Percentiles rank a stretch among this genome's conserved stretches.
Conservation (phyloP, 2,329 filamentous ascomycete species). For the Elsinoe fawcettii region DNA sequence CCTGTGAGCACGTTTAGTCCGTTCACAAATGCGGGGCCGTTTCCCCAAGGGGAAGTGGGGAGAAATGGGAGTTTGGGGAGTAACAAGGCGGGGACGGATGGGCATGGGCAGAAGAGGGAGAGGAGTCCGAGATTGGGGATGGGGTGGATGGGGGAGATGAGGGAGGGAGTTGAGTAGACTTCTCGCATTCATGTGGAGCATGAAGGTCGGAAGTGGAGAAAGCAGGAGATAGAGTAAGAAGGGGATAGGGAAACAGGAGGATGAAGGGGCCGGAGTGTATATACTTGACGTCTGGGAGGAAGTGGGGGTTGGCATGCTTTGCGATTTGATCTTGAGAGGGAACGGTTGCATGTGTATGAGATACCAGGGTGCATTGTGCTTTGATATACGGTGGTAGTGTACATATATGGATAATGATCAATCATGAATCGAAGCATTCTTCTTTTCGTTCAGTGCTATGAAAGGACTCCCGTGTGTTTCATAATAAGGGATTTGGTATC, state of each 20-base stretch:
- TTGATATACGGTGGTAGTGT: background rate
- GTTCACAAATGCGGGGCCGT: background rate
- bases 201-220: background rate
- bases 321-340: background rate
- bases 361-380: slow-evolving; percentile 1
- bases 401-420: slow-evolving; percentile 3
- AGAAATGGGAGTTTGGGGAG: background rate
- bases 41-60: background rate
- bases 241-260: background rate
- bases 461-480: too few relatives aligned
- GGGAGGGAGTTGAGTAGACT: background rate
- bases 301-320: background rate
- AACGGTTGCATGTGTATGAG: background rate
- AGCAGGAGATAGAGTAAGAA: background rate
- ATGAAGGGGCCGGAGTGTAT: background rate
- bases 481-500: too few relatives aligned
- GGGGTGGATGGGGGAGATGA: slow-evolving; percentile 14
- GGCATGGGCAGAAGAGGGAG: slow-evolving; percentile 1
- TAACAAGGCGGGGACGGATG: background rate
- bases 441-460: too few relatives aligned
- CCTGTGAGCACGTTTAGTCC: slow-evolving; percentile 4
- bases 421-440: background rate
- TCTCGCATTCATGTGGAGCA: background rate
- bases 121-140: slow-evolving; percentile 1
- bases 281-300: background rate